These are phyloP conservation scores for Pythium rhizo-oryzae DNA, from an alignment of 352 stramenopile species.

Conservation along the genomic window DNA sequence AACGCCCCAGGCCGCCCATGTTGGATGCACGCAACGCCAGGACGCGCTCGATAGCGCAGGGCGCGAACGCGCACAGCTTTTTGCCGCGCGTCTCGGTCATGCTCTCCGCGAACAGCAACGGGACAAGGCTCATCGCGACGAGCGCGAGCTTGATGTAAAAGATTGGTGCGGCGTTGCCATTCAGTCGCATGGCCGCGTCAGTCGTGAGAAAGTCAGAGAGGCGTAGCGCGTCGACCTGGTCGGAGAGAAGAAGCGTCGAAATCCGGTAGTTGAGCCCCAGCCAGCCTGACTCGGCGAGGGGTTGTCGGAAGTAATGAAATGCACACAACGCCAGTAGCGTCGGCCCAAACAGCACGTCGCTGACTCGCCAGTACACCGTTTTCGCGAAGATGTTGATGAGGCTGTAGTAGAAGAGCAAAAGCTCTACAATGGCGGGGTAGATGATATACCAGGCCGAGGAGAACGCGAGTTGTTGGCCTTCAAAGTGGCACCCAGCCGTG, in stretches of 20 bases:
- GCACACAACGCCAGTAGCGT: slow-evolving; percentile 32
- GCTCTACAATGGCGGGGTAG: slow-evolving; percentile 35
- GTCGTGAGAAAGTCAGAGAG: slow-evolving; percentile 36
- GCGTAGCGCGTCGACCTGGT: slow-evolving; percentile 28
- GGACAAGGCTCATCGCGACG: slow-evolving; percentile 29
- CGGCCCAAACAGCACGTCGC: slow-evolving; percentile 37
- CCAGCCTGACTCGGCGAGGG: slow-evolving; percentile 18
- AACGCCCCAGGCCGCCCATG: slow-evolving; percentile 32
- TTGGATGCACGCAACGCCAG: slow-evolving; percentile 31
- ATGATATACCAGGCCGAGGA: slow-evolving; percentile 39
- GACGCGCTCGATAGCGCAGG: slow-evolving; percentile 25
- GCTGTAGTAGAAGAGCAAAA: slow-evolving; percentile 36
- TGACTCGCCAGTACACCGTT: slow-evolving; percentile 29
- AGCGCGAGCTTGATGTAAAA: slow-evolving; percentile 34
- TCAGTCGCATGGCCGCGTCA: slow-evolving; percentile 32
- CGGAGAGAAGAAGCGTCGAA: slow-evolving; percentile 7
- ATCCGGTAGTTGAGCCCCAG: slow-evolving; percentile 27
- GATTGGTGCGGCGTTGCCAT: slow-evolving; percentile 28
- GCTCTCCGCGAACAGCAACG: slow-evolving; percentile 20
- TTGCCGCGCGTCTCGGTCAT: slow-evolving; percentile 16
- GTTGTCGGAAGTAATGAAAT: slow-evolving; percentile 31
- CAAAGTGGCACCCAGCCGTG: slow-evolving; percentile 11
- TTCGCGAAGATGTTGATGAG: slow-evolving; percentile 41
- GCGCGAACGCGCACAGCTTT: slow-evolving; percentile 2
- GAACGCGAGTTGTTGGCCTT: slow-evolving; percentile 35